Conservation (phyloP, 2,329 filamentous ascomycete genomes). For the Claviceps pazoutovae region DNA sequence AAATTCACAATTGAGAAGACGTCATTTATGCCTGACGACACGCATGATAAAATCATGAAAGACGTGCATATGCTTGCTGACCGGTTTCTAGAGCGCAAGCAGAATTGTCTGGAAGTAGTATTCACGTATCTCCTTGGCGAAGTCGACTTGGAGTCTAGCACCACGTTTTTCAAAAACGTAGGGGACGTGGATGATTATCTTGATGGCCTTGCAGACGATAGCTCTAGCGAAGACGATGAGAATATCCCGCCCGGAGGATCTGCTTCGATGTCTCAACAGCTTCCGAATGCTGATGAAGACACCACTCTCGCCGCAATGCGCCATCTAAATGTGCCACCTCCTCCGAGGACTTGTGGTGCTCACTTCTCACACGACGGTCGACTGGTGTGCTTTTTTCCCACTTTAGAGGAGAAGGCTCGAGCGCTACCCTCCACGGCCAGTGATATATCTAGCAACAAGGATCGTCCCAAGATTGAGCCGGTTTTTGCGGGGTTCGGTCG, state of each 20-base stretch:
- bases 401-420: slow-evolving; percentile 47
- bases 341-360: slow-evolving; percentile 45
- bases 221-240: slow-evolving; percentile 69
- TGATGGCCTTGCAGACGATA: slow-evolving; percentile 52
- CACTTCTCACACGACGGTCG: slow-evolving; percentile 48
- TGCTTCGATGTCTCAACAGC: slow-evolving; percentile 48
- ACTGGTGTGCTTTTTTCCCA: slow-evolving; percentile 54
- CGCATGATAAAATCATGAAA: slow-evolving; percentile 34
- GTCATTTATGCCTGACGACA: slow-evolving; percentile 44
- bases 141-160: slow-evolving; percentile 45
- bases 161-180: slow-evolving; percentile 48
- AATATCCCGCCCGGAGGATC: slow-evolving; percentile 38
- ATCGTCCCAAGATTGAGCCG: slow-evolving; percentile 38
- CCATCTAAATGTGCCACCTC: slow-evolving; percentile 39
- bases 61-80: slow-evolving; percentile 43
- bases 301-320: slow-evolving; percentile 37
- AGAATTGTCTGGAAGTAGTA: slow-evolving; percentile 48
- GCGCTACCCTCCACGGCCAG: slow-evolving; percentile 33
- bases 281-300: slow-evolving; percentile 40
- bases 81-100: slow-evolving; percentile 40
- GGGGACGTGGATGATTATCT: slow-evolving; percentile 46
- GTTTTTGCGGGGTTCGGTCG: slow-evolving; percentile 45
- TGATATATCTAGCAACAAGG: slow-evolving; percentile 31
- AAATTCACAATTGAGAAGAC: slow-evolving; percentile 48
- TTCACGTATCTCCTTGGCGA: slow-evolving; percentile 52